Evolutionary conservation across 768 basidiomycete genomes (phyloP), one percentile per base, ranked within the genome.

Genomic region (Tulasnella sp.): DNA sequence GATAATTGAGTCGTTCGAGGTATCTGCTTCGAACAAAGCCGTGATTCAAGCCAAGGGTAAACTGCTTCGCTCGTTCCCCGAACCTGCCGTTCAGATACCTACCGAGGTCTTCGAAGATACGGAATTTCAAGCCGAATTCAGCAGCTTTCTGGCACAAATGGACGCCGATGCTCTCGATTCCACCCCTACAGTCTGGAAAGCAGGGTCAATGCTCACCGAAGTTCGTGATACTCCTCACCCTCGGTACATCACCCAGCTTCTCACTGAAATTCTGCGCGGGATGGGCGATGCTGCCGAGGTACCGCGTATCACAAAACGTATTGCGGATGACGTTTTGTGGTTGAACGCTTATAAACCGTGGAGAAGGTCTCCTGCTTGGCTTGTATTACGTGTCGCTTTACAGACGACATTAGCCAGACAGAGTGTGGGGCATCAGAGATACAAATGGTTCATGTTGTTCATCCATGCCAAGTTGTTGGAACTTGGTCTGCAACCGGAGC

Each of bases 361-460:
- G 75, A 62, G 76, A 24, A 65, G 75, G 20, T 72, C 73, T 5
- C 61, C 72, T 0, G 61, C 73, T 9, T 77, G 75, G 74, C 67
- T 75, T 3, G 58, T 73, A 10, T 59, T 73, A 29, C 70, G 74
- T 6, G 70, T 77, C 3, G 64, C 65, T 1, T 55, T 70, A 13
- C 68, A 70, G 37, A 66, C 64, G 1, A 53, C 68, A 0, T 34
- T 68, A 13, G n/a, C 10, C 22, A 13, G 45, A 9, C n/a, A 31
- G 1, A 37, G 13, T 35, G 12, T n/a, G n/a, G n/a, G 12, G 12
- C 28, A 41, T 4, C 47, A 48, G 10, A 57, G 60, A 0, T 78
- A 78, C 62, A 77, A 78, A 48, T 8, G 31, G 2, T 77, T 77
- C 59, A 69, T 75, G 58, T 35, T 70, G 1, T 74, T 66, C 42